A percentile compares a stretch with the other conserved stretches of the same genome.
These are phyloP conservation scores for Andrographis paniculata DNA, from an alignment of 305 asterid genomes.

Conservation along the genomic window DNA sequence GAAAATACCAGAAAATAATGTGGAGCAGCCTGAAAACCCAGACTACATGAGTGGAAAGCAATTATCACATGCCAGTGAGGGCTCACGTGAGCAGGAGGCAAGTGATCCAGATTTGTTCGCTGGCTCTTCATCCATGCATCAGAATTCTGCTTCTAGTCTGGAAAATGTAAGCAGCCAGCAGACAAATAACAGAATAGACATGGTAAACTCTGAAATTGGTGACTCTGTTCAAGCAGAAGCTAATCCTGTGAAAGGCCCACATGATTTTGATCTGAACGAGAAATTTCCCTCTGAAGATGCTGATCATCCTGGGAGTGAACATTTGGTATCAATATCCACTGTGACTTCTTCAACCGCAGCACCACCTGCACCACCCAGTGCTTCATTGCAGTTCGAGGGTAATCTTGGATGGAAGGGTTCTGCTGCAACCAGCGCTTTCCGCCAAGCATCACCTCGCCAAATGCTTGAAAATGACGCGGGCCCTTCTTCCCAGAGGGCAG, in stretches of 20 bases:
- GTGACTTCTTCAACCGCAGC: slow-evolving; percentile 49
- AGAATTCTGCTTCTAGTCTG: too few species aligned
- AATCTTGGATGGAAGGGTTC: slow-evolving; percentile 75
- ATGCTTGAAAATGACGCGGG: slow-evolving; percentile 37
- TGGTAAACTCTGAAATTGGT: slow-evolving; percentile 44
- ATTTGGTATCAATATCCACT: slow-evolving; percentile 36
- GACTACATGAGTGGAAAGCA: slow-evolving; percentile 29
- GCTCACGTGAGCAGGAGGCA: slow-evolving; percentile 36
- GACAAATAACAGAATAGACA: too few species aligned
- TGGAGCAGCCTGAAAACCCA: slow-evolving; percentile 37
- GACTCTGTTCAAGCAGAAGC: slow-evolving; percentile 46
- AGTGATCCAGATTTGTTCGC: slow-evolving; percentile 27
- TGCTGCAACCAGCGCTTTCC: slow-evolving; percentile 81
- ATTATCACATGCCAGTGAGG: slow-evolving; percentile 27
- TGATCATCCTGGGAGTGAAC: slow-evolving; percentile 33
- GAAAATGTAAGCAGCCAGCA: too few species aligned
- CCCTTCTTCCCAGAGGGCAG: slow-evolving; percentile 27
- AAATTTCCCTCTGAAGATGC: slow-evolving; percentile 47
- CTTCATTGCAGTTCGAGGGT: too few species aligned
- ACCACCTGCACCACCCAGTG: slow-evolving; percentile 55
- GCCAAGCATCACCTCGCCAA: too few species aligned
- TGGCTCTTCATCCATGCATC: too few species aligned
- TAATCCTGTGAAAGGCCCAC: slow-evolving; percentile 28
- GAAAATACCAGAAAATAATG: slow-evolving; percentile 33
- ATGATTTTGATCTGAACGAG: slow-evolving; percentile 67